Base-by-base conservation (phyloP, 2,329 filamentous ascomycete genomes). In the Diaporthe sp. region DNA sequence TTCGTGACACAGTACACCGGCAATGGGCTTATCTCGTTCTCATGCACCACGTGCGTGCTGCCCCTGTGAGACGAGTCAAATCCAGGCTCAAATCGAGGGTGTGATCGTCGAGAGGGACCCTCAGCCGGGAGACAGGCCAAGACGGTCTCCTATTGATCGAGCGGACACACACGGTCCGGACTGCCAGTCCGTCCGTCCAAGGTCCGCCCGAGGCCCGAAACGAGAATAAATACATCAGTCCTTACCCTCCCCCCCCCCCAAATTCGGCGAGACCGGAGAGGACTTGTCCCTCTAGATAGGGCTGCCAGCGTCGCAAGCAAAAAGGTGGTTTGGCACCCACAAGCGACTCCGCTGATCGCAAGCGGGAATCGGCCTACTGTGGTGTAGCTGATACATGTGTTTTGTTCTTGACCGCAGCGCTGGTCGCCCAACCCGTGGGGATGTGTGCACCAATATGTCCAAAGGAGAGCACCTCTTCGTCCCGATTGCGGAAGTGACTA, bases 291-390 rank as follows among this genome's bases (percentile, higher is more conserved):
- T 72, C n/a, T 10, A 25, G 47, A 53, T 50, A 50, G 35, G 69
- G 47, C 63, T 70, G 44, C 35, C 27, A 30, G 5, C 25, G 6
- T 59, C 12, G 22, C 63, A 83, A 80, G 77, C 78, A 79, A 56
- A 84, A 56, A 85, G 83, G 84, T 85, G 82, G 82, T 81, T 84
- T 71, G 83, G 82, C 32, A 53, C 47, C 82, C 81, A 1, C 85
- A 82, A 81, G 83, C 82, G 4, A 82, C 91, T 58, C 90, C 90
- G 4, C 85, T 94, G 4, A 83, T 94, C 6, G 92, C 92, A 4
- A 4, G 92, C 92, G 19, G 91, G 92, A 1, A 87, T 92, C n/a
- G 92, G 91, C 0, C 92, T 92, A 1, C 82, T 94, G n/a, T 92
- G 92, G 4, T 94, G 94, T 68, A 53, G 39, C 22, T 51, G 47